Percentiles rank a stretch among this genome's conserved stretches.
These are phyloP conservation scores for Teunomyces panamensis DNA, from an alignment of 805 yeast species.

Conservation along the genomic window DNA sequence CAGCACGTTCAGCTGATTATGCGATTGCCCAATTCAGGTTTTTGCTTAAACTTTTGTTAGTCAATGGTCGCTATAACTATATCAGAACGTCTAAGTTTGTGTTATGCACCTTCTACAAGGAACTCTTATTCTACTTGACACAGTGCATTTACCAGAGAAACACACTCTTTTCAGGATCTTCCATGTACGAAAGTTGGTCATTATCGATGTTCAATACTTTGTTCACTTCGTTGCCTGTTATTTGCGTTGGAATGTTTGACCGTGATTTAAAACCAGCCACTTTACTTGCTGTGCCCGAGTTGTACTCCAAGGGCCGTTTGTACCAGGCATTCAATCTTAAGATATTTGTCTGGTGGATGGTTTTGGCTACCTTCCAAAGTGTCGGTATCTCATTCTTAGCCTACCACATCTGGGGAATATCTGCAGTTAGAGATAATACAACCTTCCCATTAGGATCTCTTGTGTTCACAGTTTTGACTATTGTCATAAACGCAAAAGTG, in stretches of 20 bases:
- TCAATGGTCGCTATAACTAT: slow-evolving; percentile 95
- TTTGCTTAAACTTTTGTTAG: slow-evolving; percentile 75
- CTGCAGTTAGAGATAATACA: slow-evolving; percentile 67
- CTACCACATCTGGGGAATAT: slow-evolving; percentile 67
- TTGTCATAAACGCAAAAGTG: slow-evolving; percentile 73
- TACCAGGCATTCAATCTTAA: slow-evolving; percentile 70
- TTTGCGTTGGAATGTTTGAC: slow-evolving; percentile 93
- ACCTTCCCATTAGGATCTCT: slow-evolving; percentile 80
- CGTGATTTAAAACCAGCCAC: slow-evolving; percentile 88
- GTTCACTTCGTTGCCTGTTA: slow-evolving; percentile 88
- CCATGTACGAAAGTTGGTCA: slow-evolving; percentile 94
- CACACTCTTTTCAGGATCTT: slow-evolving; percentile 88
- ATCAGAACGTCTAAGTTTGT: slow-evolving; percentile 89
- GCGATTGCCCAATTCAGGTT: slow-evolving; percentile 93
- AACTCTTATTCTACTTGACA: slow-evolving; percentile 80
- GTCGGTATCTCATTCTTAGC: slow-evolving; percentile 66
- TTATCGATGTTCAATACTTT: slow-evolving; percentile 95
- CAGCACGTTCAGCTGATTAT: slow-evolving; percentile 92
- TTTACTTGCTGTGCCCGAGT: slow-evolving; percentile 84
- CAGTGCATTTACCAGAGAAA: slow-evolving; percentile 85
- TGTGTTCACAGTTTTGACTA: slow-evolving; percentile 67
- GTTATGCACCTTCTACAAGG: slow-evolving; percentile 92
- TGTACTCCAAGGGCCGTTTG: slow-evolving; percentile 73
- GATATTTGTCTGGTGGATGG: slow-evolving; percentile 75
- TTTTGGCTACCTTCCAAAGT: slow-evolving; percentile 71